Evolutionary conservation across 2,329 filamentous ascomycete species (phyloP), one percentile per base, ranked within the genome.

Genomic region (Claviceps sp.): DNA sequence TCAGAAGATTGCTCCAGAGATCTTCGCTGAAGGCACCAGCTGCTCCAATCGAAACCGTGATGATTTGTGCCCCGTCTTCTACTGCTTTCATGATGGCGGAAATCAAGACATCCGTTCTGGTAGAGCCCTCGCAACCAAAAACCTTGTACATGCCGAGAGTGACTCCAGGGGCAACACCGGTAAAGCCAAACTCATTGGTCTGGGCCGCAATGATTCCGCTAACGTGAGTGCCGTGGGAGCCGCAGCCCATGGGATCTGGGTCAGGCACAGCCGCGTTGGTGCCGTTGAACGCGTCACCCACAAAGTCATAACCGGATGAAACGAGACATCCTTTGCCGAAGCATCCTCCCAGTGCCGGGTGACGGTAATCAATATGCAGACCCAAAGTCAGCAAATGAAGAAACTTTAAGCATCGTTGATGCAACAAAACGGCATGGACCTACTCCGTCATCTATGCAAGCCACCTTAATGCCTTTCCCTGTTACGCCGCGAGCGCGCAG

Each of bases 321-420:
- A 63, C 56, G 45, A 59, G 64, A 59, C 71, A 79, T 3, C 72
- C 76, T 6, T 66, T 59, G 3, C 78, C 79, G 58, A 80, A 81
- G 54, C 77, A 77, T 44, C 77, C 77, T 38, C 80, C 79, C 2
- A 83, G 70, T 34, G 76, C 74, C 1, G 77, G 76, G 58, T 82
- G 78, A 1, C 64, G 69, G 59, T 81, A 82, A 60, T 83, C 79
- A 47, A 79, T 66, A 68, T 71, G 26, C 14, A 47, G 69, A 59
- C 8, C 38, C 4, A 9, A n/a, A 5, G n/a, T 50, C 38, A 36
- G 42, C 2, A 26, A 44, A 23, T 5, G 14, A n/a, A 4, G 22
- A 11, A 26, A 4, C 29, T 29, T 29, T 29, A 11, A 29, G 29
- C 29, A 29, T 29, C 9, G 4, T 36, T 46, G 6, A 9, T 16